phyloP scores from a whole-genome alignment of 2,329 filamentous ascomycete species.

The Emericellopsis atlantica region DNA sequence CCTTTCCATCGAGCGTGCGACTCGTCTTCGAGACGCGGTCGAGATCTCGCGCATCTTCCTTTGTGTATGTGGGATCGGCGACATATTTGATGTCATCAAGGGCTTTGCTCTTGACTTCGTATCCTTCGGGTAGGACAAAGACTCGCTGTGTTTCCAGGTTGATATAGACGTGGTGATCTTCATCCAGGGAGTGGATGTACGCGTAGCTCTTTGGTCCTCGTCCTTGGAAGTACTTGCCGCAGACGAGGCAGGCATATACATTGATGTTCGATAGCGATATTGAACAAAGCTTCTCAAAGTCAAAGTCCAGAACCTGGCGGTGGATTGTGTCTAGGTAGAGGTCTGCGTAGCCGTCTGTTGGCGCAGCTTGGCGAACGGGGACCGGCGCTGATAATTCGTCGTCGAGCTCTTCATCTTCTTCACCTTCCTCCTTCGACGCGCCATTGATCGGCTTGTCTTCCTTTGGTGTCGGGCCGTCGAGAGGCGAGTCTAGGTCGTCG shows the following conservation, averaged over 20 bases:
- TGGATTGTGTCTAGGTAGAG: constrained; percentile 97
- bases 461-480: constrained; percentile 12
- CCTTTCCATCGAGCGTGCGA: constrained; percentile 70
- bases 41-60: constrained; percentile 65
- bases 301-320: constrained; percentile 85
- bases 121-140: constrained; percentile 88
- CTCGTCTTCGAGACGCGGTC: constrained; percentile 51
- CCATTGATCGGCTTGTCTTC: constrained; percentile 21
- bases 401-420: constrained; percentile 26
- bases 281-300: constrained; percentile 97
- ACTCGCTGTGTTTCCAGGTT: constrained; percentile 91
- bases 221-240: constrained; percentile 95
- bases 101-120: constrained; percentile 89
- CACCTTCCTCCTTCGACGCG: constrained; percentile 13
- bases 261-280: constrained; percentile 96
- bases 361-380: constrained; percentile 60
- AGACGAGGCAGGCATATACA: constrained; percentile 93
- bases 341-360: constrained; percentile 81
- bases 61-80: constrained; percentile 77
- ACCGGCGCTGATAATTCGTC: constrained; percentile 23
- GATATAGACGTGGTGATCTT: constrained; percentile 94
- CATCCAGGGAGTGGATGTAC: constrained; percentile 93
- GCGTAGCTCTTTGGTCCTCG: constrained; percentile 88
- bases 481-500: constrained; percentile 29
- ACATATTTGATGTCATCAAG: constrained; percentile 98